Percentiles rank a stretch among this genome's conserved stretches.
phyloP scores from a whole-genome alignment of 2,329 filamentous ascomycete genomes.

The Drechslera avenae region DNA sequence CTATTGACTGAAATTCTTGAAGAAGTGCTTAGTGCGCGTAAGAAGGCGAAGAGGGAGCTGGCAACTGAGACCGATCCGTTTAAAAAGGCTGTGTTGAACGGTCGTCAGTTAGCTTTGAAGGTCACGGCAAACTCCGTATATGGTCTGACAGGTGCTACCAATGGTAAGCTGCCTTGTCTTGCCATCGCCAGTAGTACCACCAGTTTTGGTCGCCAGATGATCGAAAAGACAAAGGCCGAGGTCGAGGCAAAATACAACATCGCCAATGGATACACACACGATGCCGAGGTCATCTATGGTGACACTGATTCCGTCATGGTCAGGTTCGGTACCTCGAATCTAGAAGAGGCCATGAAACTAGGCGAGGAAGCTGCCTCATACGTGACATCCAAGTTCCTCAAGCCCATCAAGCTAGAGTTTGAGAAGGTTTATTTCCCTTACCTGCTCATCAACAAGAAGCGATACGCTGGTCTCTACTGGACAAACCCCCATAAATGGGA shows the following conservation, averaged over 20 bases:
- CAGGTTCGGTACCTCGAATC: constrained; percentile 89
- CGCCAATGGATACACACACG: constrained; percentile 90
- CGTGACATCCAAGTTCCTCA: constrained; percentile 90
- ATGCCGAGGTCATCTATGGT: constrained; percentile 97
- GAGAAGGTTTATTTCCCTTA: constrained; percentile 99
- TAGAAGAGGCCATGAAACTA: constrained; percentile 88
- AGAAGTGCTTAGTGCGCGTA: constrained; percentile 87
- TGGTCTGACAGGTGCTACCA: constrained; percentile 93
- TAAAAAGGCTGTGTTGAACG: constrained; percentile 97
- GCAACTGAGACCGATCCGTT: constrained; percentile 90
- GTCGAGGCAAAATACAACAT: constrained; percentile 90
- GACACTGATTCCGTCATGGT: constrained; percentile 99
- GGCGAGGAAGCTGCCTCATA: constrained; percentile 89
- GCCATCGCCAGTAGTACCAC: constrained; percentile 96
- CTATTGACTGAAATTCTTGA: constrained; percentile 94
- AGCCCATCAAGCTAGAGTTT: constrained; percentile 98
- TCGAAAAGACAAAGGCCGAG: constrained; percentile 96
- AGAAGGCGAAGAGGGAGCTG: constrained; percentile 89
- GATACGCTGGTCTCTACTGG: constrained; percentile 97
- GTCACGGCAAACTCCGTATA: constrained; percentile 98
- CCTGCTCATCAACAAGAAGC: constrained; percentile 98
- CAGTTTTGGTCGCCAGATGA: constrained; percentile 97
- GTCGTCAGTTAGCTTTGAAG: constrained; percentile 94
- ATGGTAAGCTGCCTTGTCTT: constrained; percentile 92
- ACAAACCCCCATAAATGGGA: constrained; percentile 93